A percentile compares a stretch with the other conserved stretches of the same genome.
Conservation (phyloP, 2,329 filamentous ascomycete species). For the Beauveria pseudobassiana region DNA sequence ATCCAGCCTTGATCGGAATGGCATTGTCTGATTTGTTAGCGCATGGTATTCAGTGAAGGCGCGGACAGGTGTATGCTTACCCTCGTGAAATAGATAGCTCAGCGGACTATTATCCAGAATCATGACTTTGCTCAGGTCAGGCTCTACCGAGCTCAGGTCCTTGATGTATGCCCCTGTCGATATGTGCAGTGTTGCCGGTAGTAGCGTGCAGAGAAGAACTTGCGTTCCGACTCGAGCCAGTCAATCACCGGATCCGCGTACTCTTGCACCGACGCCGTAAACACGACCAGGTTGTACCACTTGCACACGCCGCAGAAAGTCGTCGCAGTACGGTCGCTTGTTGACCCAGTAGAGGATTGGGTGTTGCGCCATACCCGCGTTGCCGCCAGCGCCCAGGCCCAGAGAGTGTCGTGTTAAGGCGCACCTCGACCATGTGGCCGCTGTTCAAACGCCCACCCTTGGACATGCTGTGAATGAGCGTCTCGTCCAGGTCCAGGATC, state of each 20-base stretch:
- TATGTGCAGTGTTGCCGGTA: constrained; percentile 97
- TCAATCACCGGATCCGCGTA: constrained; percentile 98
- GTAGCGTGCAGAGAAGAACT: constrained; percentile 89
- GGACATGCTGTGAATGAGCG: constrained; percentile 94
- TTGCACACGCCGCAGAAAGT: constrained; percentile 89
- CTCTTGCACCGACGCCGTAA: constrained; percentile 95
- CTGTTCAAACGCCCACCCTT: constrained; percentile 94
- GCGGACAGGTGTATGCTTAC: constrained; percentile 38
- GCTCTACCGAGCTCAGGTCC: constrained; percentile 90
- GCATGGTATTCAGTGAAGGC: neutral
- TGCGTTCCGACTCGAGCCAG: constrained; percentile 93
- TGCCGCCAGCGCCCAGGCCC: constrained; percentile 53
- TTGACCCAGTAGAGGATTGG: constrained; percentile 98
- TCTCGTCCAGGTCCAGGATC: constrained; percentile 93
- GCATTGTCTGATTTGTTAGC: constrained; percentile 67
- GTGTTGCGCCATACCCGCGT: constrained; percentile 58
- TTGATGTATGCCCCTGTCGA: constrained; percentile 95
- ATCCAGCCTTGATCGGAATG: constrained; percentile 99
- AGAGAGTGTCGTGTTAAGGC: constrained; percentile 67
- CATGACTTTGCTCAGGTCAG: constrained; percentile 95
- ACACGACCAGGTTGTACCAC: constrained; percentile 96
- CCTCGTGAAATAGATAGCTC: constrained; percentile 98
- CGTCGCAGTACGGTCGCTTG: constrained; percentile 93
- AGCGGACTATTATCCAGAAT: constrained; percentile 97
- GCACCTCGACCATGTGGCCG: constrained; percentile 98